Evolutionary conservation across 108 stramenopile genomes (phyloP).

Genomic region (Stephanodiscus minutulus): DNA sequence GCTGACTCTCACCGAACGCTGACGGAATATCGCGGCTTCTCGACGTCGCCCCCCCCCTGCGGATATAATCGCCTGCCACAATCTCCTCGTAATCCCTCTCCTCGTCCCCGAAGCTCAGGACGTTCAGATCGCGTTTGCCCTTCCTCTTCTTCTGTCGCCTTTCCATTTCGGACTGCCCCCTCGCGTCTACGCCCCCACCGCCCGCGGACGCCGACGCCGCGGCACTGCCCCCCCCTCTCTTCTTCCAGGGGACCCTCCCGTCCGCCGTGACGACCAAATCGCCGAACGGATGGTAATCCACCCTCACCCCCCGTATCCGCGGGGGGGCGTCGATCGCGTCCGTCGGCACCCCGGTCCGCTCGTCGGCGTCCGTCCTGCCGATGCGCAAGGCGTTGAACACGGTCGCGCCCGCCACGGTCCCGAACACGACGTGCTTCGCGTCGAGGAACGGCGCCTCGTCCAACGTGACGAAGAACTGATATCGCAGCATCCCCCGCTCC

Average conservation of each 20-base stretch:
- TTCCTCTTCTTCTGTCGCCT: slow-evolving; percentile 64
- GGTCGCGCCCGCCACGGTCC: slow-evolving; percentile 88
- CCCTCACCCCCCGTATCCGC: slow-evolving; percentile 70
- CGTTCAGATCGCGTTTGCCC: slow-evolving; percentile 79
- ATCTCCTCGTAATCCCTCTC: slow-evolving; percentile 59
- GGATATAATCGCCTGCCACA: slow-evolving; percentile 8
- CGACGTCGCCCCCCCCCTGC: slow-evolving; percentile 42
- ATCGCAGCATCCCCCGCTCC: slow-evolving; percentile 61
- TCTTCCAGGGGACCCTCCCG: slow-evolving; percentile 62
- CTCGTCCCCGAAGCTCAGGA: slow-evolving; percentile 89
- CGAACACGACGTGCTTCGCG: slow-evolving; percentile 92
- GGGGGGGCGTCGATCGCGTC: slow-evolving; percentile 65
- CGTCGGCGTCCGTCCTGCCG: slow-evolving; percentile 78
- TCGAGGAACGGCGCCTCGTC: slow-evolving; percentile 88
- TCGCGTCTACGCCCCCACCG: slow-evolving; percentile 9
- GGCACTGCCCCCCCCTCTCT: slow-evolving; percentile 23
- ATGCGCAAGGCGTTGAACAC: slow-evolving; percentile 94
- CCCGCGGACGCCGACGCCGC: slow-evolving; percentile 16
- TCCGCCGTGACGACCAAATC: slow-evolving; percentile 73
- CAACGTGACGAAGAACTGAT: slow-evolving; percentile 96
- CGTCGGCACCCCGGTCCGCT: slow-evolving; percentile 48
- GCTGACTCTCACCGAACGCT: too few species aligned
- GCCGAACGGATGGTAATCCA: slow-evolving; percentile 85
- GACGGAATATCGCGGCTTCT: slow-evolving; percentile 70
- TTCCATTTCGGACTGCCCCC: slow-evolving; percentile 37